These are phyloP conservation scores for Cyanodermella asteris DNA, from an alignment of 2,329 filamentous ascomycete genomes.

Conservation along the genomic window DNA sequence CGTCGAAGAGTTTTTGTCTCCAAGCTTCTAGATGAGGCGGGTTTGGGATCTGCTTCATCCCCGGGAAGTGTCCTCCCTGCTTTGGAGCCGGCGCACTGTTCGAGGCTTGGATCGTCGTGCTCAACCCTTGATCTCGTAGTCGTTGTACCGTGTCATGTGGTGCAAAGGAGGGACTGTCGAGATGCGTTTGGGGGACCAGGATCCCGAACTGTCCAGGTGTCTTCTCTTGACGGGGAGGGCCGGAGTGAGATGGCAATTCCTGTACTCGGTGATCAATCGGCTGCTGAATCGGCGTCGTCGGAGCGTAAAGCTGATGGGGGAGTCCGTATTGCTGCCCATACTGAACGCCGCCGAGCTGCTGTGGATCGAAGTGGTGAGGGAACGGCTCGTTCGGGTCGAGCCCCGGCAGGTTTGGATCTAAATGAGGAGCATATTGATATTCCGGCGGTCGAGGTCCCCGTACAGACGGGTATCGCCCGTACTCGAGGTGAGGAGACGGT, in stretches of 20 bases:
- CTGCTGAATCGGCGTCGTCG: constrained; percentile 2
- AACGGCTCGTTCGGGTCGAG: constrained; percentile 6
- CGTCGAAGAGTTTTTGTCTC: constrained; percentile 51
- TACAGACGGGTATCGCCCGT: no score
- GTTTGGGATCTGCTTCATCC: constrained; percentile 35
- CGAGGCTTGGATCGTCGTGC: constrained; percentile 6
- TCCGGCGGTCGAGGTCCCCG: no score
- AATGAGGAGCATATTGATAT: no score
- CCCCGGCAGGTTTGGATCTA: no score
- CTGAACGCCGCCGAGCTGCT: no score
- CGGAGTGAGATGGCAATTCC: constrained; percentile 1
- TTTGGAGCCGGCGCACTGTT: no score
- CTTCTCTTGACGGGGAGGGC: constrained; percentile 6
- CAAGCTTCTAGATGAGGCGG: constrained; percentile 47
- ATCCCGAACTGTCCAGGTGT: constrained; percentile 11
- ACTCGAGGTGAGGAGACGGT: no score
- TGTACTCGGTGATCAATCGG: constrained; percentile 5
- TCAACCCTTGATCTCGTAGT: constrained; percentile 6
- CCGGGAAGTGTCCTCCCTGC: constrained; percentile 12
- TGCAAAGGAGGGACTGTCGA: constrained; percentile 8
- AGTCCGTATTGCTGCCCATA: constrained; percentile 3
- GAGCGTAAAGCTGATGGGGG: constrained; percentile 3
- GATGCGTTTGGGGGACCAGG: constrained; percentile 10
- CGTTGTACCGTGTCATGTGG: constrained; percentile 7
- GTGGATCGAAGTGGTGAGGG: constrained; percentile 5